Base-by-base conservation (phyloP, 164 flowering plant genomes). In the Paratinospora sagittata region DNA sequence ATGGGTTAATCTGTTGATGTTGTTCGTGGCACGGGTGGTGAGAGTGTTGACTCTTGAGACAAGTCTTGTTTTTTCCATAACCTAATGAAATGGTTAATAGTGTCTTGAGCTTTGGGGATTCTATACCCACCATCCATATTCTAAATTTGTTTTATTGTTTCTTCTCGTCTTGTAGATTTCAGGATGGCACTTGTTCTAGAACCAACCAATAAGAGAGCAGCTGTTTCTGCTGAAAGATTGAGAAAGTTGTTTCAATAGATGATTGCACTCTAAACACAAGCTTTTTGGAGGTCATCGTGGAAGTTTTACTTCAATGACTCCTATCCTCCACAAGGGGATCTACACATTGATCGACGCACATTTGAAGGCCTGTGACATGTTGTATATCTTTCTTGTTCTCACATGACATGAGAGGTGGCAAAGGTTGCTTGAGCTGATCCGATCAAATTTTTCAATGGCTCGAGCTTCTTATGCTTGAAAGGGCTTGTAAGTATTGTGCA, bases 191-290 rank as follows among this genome's bases (percentile, higher is more conserved):
- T 92, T 75, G 92, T 94, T 75, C 87, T 94, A 24, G 98, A 94
- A 78, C 98, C 98, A 67, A 92, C 89, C 21, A 94, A 94, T 63
- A 92, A 85, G 76, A 87, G 96, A 75, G 98, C 98, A 55, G 66
- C 92, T 12, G 67, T 63, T 8, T 84, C 97, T 71, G 86, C 86
- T 12, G 90, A 89, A 30, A 85, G 91, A 78, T 75, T 94, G 75
- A 84, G 73, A 79, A 89, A 85, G 80, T 71, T 88, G 73, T 91
- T 88, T 78, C 81, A 60, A 73, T 91, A 86, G 79, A 61, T 49
- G 26, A 23, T 47, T 52, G 26, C 66, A 63, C 58, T 26, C 6
- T 21, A 49, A 67, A 17, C 60, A 58, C 60, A 58, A 69, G 69
- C 43, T 41, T 67, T 60, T 27, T 0, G 47, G 67, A 43, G 60